Percentiles rank a stretch among this genome's conserved stretches.
phyloP scores from a whole-genome alignment of 169 alveolate species.

The Eimeria necatrix region DNA sequence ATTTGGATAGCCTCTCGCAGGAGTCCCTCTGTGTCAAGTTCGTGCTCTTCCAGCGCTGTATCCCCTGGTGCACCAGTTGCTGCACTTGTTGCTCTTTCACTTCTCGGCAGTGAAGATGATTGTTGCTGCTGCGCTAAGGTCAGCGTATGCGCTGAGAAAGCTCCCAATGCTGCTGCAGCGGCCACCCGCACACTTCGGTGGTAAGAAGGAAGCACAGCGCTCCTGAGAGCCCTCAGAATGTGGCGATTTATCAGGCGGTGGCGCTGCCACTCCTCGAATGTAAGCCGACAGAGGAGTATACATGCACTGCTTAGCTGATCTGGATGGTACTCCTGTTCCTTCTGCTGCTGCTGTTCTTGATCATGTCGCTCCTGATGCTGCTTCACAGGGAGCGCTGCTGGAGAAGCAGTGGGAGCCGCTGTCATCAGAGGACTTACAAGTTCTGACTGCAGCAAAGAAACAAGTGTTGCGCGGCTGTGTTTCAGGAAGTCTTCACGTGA shows the following conservation, averaged over 20 bases:
- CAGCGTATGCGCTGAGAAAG: constrained; percentile 36
- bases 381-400: background rate
- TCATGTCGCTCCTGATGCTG: background rate
- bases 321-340: background rate
- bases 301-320: constrained; percentile 34
- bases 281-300: background rate
- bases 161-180: constrained; percentile 62
- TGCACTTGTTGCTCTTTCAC: background rate
- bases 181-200: constrained; percentile 66
- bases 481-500: background rate
- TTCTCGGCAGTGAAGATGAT: background rate
- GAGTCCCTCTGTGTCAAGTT: background rate
- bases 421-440: constrained; percentile 10
- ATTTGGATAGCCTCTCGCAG: background rate
- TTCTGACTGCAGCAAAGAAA: constrained; percentile 32
- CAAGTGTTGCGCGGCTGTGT: constrained; percentile 25
- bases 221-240: background rate
- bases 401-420: background rate
- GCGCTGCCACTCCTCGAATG: constrained; percentile 61
- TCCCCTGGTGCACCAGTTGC: background rate
- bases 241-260: background rate
- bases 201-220: background rate
- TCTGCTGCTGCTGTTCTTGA: constrained; percentile 13
- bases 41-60: background rate
- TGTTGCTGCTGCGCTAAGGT: constrained; percentile 8